Conservation (phyloP, 176 grass and related monocot genomes). For the Zea luxurians region DNA sequence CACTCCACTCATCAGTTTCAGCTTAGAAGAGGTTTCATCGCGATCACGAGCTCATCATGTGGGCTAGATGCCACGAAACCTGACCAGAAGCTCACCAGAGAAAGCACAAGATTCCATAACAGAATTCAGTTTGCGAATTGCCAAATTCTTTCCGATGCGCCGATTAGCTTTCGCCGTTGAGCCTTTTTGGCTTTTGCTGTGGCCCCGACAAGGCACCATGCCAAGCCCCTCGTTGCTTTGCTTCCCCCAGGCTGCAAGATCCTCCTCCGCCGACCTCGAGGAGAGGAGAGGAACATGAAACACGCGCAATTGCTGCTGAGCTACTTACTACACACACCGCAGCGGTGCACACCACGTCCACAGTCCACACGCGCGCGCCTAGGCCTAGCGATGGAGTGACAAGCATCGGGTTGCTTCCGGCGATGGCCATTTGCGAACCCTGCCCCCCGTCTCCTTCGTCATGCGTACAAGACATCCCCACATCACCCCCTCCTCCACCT, state of each 20-base stretch:
- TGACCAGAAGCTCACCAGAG: not conserved
- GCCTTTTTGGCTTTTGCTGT: not conserved
- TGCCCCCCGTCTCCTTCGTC: conserved; percentile 36
- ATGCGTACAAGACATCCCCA: conserved; percentile 91
- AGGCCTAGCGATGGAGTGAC: conserved; percentile 46
- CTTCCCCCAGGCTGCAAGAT: conserved; percentile 26
- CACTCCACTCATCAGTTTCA: conserved; percentile 15
- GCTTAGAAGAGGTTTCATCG: not conserved
- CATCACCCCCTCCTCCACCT: not conserved
- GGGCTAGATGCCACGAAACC: not conserved
- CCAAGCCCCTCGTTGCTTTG: conserved; percentile 1
- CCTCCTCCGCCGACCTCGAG: not conserved
- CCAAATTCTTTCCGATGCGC: not conserved
- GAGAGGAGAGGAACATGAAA: not conserved
- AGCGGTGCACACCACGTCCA: conserved; percentile 32
- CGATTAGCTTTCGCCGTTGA: not conserved
- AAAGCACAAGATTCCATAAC: conserved; percentile 1
- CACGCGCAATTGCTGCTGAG: conserved; percentile 37
- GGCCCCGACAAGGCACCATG: conserved; percentile 32
- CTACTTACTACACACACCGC: conserved; percentile 23
- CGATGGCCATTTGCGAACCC: conserved; percentile 57
- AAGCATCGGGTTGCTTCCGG: conserved; percentile 80
- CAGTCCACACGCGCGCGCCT: conserved; percentile 27
- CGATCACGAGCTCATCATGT: not conserved
- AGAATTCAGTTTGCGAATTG: conserved; percentile 18